Base-by-base conservation (phyloP, 2,329 filamentous ascomycete genomes). In the Fusarium nisikadoi region DNA sequence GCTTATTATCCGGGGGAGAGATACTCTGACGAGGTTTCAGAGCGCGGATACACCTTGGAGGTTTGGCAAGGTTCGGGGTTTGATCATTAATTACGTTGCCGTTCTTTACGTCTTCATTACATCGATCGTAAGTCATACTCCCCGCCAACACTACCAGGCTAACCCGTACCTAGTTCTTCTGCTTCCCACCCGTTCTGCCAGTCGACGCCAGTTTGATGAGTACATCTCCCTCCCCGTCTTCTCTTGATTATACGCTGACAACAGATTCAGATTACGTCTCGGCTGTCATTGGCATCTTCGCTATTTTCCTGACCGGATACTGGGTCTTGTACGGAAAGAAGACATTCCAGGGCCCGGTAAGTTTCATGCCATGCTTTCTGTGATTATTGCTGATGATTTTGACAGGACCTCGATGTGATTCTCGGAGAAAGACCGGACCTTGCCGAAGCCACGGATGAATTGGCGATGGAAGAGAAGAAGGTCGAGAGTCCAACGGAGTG, bases 251-350 rank as follows among this genome's bases (percentile, higher is more conserved):
- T 1, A 4, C 13, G 4, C 53, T 70, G 19, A 73, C 27, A 19
- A 1, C 6, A 4, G 16, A 31, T 5, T 27, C 9, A 81, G 80
- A 82, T 54, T 83, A 82, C 43, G 80, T 82, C 3, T 78, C 77
- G 9, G 80, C 75, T 10, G 80, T 82, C 7, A 81, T 82, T 55
- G 79, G 80, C 17, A 82, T 83, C 4, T 82, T 81, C 8, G 47
- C 62, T 4, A 27, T 74, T 2, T 53, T 75, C 13, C 29, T 72
- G 5, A 55, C 52, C 2, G 53, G 36, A 2, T 75, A 72, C 3
- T 75, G 73, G 73, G 20, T 68, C 0, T n/a, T 53, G 0, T 75
- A 70, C 5, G 68, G 71, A 12, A 72, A 65, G 29, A 70, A 65
- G 20, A 68, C 62, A 5, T 75, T 75, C 25, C 54, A 75, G 12